A percentile compares a stretch with the other conserved stretches of the same genome.
Conservation (phyloP, 345 rosid species). For the Anastatica hierochuntica region DNA sequence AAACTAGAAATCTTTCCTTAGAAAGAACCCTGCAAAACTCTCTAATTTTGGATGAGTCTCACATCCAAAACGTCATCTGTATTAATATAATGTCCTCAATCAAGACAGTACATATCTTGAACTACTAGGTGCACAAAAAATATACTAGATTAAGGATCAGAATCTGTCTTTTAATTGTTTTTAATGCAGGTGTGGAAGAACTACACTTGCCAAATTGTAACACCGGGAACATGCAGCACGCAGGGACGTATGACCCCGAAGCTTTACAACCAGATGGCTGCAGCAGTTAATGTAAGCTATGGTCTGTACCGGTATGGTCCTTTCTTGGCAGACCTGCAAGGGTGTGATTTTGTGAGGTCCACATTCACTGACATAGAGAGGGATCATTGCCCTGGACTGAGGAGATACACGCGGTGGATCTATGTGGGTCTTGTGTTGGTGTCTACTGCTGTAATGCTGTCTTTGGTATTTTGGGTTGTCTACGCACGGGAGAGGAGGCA, state of each 20-base stretch:
- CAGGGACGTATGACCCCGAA: conserved; percentile 70
- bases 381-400: conserved; percentile 56
- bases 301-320: conserved; percentile 72
- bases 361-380: conserved; percentile 49
- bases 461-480: conserved; percentile 84
- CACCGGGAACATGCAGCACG: conserved; percentile 50
- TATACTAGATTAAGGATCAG: neutral
- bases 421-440: conserved; percentile 69
- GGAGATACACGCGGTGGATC: conserved; percentile 54
- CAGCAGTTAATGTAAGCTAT: conserved; percentile 71
- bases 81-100: no score
- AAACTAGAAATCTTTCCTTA: no score
- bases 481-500: conserved; percentile 82
- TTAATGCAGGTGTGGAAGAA: conserved; percentile 58
- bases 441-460: conserved; percentile 78
- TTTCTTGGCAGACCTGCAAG: conserved; percentile 58
- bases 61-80: no score
- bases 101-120: neutral
- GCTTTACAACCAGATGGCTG: conserved; percentile 49
- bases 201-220: conserved; percentile 38
- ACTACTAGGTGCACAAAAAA: no score
- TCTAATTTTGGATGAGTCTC: no score
- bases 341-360: conserved; percentile 70
- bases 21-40: neutral
- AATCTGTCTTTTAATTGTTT: neutral